These are phyloP conservation scores for Microthlaspi erraticum DNA, from an alignment of 345 rosid genomes.

Conservation along the genomic window DNA sequence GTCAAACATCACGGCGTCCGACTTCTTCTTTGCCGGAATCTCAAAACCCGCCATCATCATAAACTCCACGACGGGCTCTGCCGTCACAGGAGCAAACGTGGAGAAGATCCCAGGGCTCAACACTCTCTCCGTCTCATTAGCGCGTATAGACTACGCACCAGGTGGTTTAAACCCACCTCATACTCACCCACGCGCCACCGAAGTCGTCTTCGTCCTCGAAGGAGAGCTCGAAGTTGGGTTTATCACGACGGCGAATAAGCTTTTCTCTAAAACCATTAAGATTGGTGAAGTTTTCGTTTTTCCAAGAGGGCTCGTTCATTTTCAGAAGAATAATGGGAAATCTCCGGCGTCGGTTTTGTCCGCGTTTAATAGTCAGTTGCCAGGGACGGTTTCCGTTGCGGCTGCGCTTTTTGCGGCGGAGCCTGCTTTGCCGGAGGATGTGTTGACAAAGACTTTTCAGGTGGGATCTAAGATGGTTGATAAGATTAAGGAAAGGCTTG, in stretches of 20 bases:
- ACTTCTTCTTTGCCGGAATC: slow-evolving; percentile 64
- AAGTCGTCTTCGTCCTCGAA: slow-evolving; percentile 60
- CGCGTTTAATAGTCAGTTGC: slow-evolving; percentile 69
- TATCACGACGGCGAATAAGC: slow-evolving; percentile 64
- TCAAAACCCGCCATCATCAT: slow-evolving; percentile 52
- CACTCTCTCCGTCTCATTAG: slow-evolving; percentile 64
- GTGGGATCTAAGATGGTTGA: slow-evolving; percentile 62
- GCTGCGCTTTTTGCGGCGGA: slow-evolving; percentile 50
- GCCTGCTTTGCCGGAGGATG: slow-evolving; percentile 62
- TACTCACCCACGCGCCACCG: slow-evolving; percentile 77
- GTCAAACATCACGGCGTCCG: slow-evolving; percentile 55
- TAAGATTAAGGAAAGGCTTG: slow-evolving; percentile 58
- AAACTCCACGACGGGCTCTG: slow-evolving; percentile 58
- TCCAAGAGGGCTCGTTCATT: slow-evolving; percentile 70
- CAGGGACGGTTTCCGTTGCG: slow-evolving; percentile 63
- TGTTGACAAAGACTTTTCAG: slow-evolving; percentile 66
- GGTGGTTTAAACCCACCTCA: slow-evolving; percentile 72
- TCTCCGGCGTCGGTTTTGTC: slow-evolving; percentile 52
- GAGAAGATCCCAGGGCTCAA: slow-evolving; percentile 68
- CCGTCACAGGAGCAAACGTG: slow-evolving; percentile 61
- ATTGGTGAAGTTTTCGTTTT: slow-evolving; percentile 64
- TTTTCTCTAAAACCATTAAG: slow-evolving; percentile 54
- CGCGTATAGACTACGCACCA: slow-evolving; percentile 61
- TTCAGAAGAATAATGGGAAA: slow-evolving; percentile 63
- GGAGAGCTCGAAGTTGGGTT: slow-evolving; percentile 71